Evolutionary conservation across 805 yeast genomes (phyloP), one percentile per base, ranked within the genome.

Genomic region (Debaryomyces hansenii): DNA sequence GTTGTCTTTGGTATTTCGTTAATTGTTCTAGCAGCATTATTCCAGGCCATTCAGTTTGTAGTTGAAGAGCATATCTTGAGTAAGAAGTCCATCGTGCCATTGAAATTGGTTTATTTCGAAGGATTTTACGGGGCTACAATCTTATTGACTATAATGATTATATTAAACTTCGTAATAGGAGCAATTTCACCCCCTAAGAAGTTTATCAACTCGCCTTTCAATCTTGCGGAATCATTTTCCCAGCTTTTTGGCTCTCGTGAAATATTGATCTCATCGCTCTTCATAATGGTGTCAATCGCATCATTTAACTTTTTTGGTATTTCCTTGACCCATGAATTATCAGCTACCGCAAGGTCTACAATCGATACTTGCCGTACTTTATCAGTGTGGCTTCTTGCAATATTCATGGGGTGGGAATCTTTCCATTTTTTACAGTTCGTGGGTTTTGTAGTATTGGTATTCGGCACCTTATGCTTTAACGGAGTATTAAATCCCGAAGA

Each of bases 341-440:
- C 86, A 43, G 94, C 95, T 29, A 87, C 95, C 1, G 76, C 91
- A 1, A 73, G 94, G 58, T 82, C 90, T 18, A 87, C 94, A 1
- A 78, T 87, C 42, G 95, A 87, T 58, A 83, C 90, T 0, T 83
- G 87, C 48, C 74, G 95, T 52, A 87, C 94, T 0, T 64, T 86
- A 20, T 64, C 85, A 21, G 91, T 87, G 14, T 87, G 95, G 95
- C 33, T 83, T 1, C 77, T 85, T 7, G 87, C 94, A 0, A 67
- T 87, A 42, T 43, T 64, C 18, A 57, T 87, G 51, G 94, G 92
- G 3, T 87, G 94, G 95, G 94, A 87, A 63, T 56, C 72, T 1
- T 87, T 86, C 66, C 72, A 73, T 16, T 55, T 67, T n/a, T 63
- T 84, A 42, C 95, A 87, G 61, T 66, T 82, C 16, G 24, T 77